These are phyloP conservation scores for Aspergillus haitiensis DNA, from an alignment of 495 filamentous ascomycete species.

Conservation along the genomic window DNA sequence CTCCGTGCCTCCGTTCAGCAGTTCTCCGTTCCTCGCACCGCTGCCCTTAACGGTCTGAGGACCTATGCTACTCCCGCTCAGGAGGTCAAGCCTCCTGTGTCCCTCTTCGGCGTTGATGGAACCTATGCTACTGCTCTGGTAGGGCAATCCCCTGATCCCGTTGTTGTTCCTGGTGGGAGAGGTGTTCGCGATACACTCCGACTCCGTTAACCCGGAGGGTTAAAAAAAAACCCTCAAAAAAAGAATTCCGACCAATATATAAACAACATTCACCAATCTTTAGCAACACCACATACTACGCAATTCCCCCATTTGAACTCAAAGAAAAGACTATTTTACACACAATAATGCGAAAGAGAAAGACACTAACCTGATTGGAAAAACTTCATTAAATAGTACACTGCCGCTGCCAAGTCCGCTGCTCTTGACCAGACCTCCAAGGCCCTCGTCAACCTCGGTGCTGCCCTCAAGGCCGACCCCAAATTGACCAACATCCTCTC, in stretches of 20 bases:
- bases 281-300: too few relatives aligned
- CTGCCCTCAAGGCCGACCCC: slow-evolving; percentile 71
- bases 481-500: slow-evolving; percentile 74
- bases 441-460: slow-evolving; percentile 68
- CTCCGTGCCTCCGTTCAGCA: slow-evolving; percentile 50
- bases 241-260: too few relatives aligned
- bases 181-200: too few relatives aligned
- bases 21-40: slow-evolving; percentile 47
- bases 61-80: slow-evolving; percentile 74
- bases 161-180: too few relatives aligned
- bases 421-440: slow-evolving; percentile 79
- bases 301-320: too few relatives aligned
- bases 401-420: slow-evolving; percentile 83
- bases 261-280: too few relatives aligned
- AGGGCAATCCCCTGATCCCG: slow-evolving; percentile 41
- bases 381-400: slow-evolving; percentile 64
- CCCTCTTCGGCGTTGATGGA: slow-evolving; percentile 92
- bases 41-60: slow-evolving; percentile 53
- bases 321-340: background rate
- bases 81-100: slow-evolving; percentile 78
- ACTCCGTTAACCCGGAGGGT: slow-evolving; percentile 14
- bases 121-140: slow-evolving; percentile 98
- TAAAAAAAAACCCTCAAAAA: too few relatives aligned
- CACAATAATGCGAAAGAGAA: background rate
- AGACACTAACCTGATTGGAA: slow-evolving; percentile 15